Base-by-base conservation (phyloP, 352 stramenopile genomes). In the Saprolegnia diclina region DNA sequence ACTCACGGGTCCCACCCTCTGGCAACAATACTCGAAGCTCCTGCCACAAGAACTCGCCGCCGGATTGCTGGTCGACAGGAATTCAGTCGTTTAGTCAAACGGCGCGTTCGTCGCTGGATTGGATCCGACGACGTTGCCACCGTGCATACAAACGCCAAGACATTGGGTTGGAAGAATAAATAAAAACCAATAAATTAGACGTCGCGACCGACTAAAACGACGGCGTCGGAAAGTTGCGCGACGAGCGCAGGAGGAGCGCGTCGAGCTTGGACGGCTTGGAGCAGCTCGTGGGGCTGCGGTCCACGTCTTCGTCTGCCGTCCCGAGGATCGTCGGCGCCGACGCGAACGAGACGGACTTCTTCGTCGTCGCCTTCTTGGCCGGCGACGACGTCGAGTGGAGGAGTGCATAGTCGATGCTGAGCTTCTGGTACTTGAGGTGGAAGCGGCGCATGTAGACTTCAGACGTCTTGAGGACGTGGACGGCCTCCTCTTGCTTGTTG, bases 391-490 rank as follows among this genome's bases (percentile, higher is more conserved):
- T 46, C 63, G 50, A 46, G 5, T 59, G 50, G 11, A 94, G 76
- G 81, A 94, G 86, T 37, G 85, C 85, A 70, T 90, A 82, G 52
- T 94, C 85, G 37, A 94, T 85, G 77, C 90, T 91, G 22, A 94
- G 75, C 32, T 83, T 82, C 73, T 94, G 83, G 68, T 90, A 90
- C 76, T 94, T 92, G 74, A 92, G 78, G 65, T 85, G 90, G 73
- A 94, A 94, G 64, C 85, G 85, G 73, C 91, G 91, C 85, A 94
- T 92, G 81, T 94, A 94, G 50, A 85, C 91, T 62, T 94, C 85
- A 16, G 85, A 85, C 6, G 83, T 82, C 10, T 92, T 77, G 22
- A 94, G 75, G 72, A 94, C 89, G 0, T 83, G 79, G 26, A 94
- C 72, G 21, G 85, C 85, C 71, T 92, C 82, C 61, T 94, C 85